phyloP scores from a whole-genome alignment of 2,329 filamentous ascomycete species.

The Colletotrichum filicis region DNA sequence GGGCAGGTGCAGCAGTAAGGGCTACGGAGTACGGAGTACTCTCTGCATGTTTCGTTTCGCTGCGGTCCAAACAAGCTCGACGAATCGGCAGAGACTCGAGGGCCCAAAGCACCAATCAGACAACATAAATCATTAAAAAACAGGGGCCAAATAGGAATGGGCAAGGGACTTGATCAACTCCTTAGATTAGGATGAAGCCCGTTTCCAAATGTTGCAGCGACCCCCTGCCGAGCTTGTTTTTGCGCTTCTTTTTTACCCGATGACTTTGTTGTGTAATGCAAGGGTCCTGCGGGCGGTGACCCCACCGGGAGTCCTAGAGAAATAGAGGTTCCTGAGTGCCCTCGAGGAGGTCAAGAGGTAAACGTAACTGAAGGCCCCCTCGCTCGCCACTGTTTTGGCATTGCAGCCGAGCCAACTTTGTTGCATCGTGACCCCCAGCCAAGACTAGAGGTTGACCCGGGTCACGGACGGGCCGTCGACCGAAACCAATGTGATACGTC shows the following conservation, averaged over 20 bases:
- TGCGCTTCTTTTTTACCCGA: constrained; percentile 34
- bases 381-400: constrained; percentile 30
- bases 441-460: constrained; percentile 23
- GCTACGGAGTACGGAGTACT: neutral
- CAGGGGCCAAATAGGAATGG: constrained; percentile 30
- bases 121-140: neutral
- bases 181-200: constrained; percentile 32
- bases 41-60: constrained; percentile 35
- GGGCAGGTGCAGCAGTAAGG: neutral
- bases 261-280: constrained; percentile 10
- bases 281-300: constrained; percentile 18
- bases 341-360: neutral
- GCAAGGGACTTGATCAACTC: constrained; percentile 17
- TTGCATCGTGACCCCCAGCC: constrained; percentile 24
- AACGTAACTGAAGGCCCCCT: neutral
- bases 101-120: constrained; percentile 19
- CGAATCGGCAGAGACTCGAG: constrained; percentile 26
- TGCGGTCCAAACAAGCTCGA: constrained; percentile 35
- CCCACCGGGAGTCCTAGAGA: neutral
- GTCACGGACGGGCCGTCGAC: constrained; percentile 34
- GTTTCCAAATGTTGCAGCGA: constrained; percentile 22
- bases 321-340: neutral
- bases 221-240: constrained; percentile 36
- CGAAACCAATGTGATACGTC: constrained; percentile 37
- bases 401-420: constrained; percentile 31